Conservation (phyloP, 768 basidiomycete genomes). For the Pulveroboletus frians region DNA sequence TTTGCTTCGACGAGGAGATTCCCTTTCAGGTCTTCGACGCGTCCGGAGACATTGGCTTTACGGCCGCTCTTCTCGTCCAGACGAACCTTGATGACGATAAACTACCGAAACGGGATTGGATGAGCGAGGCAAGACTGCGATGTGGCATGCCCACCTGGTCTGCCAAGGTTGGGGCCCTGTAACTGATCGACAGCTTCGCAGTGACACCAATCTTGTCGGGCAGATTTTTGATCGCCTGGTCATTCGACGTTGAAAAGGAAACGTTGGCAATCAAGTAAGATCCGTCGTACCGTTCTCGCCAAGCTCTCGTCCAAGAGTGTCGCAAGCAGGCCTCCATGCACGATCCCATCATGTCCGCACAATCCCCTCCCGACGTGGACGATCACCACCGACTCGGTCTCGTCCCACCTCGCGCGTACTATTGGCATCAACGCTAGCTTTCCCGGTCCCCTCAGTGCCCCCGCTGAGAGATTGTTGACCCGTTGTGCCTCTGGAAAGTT, state of each 20-base stretch:
- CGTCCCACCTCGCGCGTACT: slow-evolving; percentile 68
- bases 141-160: slow-evolving; percentile 55
- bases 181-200: slow-evolving; percentile 75
- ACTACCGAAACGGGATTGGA: slow-evolving; percentile 40
- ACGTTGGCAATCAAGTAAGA: slow-evolving; percentile 2
- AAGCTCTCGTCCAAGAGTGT: slow-evolving; percentile 86
- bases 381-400: slow-evolving; percentile 64
- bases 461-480: slow-evolving; percentile 80
- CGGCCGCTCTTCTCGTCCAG: slow-evolving; percentile 69
- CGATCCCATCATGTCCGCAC: slow-evolving; percentile 91
- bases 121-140: not conserved
- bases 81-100: slow-evolving; percentile 72
- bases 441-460: slow-evolving; percentile 82
- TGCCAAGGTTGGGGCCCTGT: slow-evolving; percentile 82
- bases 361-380: slow-evolving; percentile 81
- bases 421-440: slow-evolving; percentile 78
- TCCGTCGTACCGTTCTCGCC: slow-evolving; percentile 61
- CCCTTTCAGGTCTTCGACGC: slow-evolving; percentile 78
- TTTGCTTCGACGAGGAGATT: slow-evolving; percentile 75
- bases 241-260: slow-evolving; percentile 3
- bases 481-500: slow-evolving; percentile 65
- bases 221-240: slow-evolving; percentile 76
- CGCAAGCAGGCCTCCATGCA: slow-evolving; percentile 90
- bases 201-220: slow-evolving; percentile 92
- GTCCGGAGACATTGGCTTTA: slow-evolving; percentile 66